Base-by-base conservation (phyloP, 441 rosid species). In the Lepidium campestre region DNA sequence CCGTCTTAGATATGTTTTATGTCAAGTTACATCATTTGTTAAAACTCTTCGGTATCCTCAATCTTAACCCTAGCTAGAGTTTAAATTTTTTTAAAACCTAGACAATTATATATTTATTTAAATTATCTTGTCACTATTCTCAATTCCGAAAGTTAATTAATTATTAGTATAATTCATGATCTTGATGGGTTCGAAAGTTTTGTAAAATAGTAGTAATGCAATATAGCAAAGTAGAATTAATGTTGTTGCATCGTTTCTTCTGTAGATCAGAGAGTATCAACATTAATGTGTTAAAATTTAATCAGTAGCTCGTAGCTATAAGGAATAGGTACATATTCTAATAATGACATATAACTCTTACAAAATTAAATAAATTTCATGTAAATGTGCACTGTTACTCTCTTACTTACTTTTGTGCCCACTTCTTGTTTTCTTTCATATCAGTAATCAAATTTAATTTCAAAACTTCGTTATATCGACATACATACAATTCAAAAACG, bases 241-340 rank as follows among this genome's bases (percentile, higher is more conserved):
- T 60, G 46, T 53, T 53, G 22, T 13, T 44, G 62, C 10, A 70
- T 70, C 31, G 62, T 53, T 34, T 42, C 14, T 69, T 31, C 67
- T 39, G 54, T 60, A 52, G 25, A 13, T 3, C 6, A 6, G 50
- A 62, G 46, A 53, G 36, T 52, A 10, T 48, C 22, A 44, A 35
- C 47, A 70, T 70, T 70, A 53, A 70, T 61, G 74, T 22, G 61
- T 29, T 41, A 59, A 41, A 50, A 6, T 29, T 29, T 20, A 50
- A 44, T 45, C 27, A 31, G 34, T 37, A 39, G 31, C 7, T 45
- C 12, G 35, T 53, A 29, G 32, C 32, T 29, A 44, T 35, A 52
- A 52, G 35, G 68, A 42, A 39, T 62, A 62, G 65, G 65, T 45
- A 44, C 44, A 62, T 36, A 46, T 29, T 42, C n/a, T 31, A 61